A percentile compares a stretch with the other conserved stretches of the same genome.
phyloP scores from a whole-genome alignment of 441 rosid genomes.

The Iberis amara region DNA sequence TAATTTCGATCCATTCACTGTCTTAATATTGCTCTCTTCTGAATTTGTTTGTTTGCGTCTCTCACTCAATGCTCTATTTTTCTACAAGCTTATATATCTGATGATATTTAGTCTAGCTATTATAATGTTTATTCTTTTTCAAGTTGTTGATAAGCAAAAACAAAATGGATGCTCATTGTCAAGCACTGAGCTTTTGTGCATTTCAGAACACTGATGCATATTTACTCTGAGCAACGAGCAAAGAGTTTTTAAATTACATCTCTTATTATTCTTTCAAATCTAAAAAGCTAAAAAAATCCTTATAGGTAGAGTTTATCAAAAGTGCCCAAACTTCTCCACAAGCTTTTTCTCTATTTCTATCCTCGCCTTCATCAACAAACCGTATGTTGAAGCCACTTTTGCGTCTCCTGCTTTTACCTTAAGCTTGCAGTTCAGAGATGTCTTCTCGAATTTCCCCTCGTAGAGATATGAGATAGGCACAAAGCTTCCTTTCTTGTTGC shows the following conservation, averaged over 20 bases:
- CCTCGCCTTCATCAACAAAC: conserved; percentile 60
- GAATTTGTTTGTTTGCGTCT: too few relatives aligned
- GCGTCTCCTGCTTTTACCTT: conserved; percentile 45
- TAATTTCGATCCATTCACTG: too few relatives aligned
- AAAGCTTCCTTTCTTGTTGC: conserved; percentile 62
- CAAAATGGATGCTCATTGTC: too few relatives aligned
- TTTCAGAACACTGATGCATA: background rate
- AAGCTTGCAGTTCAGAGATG: conserved; percentile 63
- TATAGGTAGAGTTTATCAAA: conserved; percentile 25
- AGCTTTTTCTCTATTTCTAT: conserved; percentile 61
- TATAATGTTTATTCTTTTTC: too few relatives aligned
- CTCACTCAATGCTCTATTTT: too few relatives aligned
- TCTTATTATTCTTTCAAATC: background rate
- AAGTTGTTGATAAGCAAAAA: too few relatives aligned
- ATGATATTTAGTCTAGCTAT: too few relatives aligned
- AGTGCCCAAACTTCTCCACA: conserved; percentile 62
- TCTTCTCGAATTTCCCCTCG: conserved; percentile 50
- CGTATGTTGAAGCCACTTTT: conserved; percentile 44
- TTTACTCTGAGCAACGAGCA: conserved; percentile 5
- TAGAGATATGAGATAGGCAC: conserved; percentile 59
- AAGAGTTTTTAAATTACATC: background rate
- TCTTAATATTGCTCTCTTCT: too few relatives aligned
- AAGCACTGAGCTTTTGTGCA: too few relatives aligned
- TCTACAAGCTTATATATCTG: too few relatives aligned
- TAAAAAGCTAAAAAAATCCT: background rate